Evolutionary conservation across 2,329 filamentous ascomycete genomes (phyloP).

Genomic region (Neofusicoccum laricinum): DNA sequence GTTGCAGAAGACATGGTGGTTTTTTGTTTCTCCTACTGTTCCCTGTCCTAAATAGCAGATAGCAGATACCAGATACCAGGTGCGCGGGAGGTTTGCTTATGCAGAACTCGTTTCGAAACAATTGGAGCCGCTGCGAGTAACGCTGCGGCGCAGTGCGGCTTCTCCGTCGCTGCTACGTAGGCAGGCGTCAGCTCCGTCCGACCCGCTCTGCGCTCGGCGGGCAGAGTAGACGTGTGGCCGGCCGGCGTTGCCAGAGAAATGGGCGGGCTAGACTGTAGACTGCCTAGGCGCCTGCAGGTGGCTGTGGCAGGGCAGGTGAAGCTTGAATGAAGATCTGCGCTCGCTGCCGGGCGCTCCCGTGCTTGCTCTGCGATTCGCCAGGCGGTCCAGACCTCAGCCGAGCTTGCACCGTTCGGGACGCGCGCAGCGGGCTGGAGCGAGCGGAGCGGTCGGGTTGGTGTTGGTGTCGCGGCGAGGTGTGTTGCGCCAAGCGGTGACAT

Average conservation of each 20-base stretch:
- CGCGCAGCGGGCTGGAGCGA: neutral
- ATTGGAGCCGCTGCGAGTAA: neutral
- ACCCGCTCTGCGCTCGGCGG: neutral
- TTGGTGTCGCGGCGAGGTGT: neutral
- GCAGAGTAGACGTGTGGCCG: too few relatives aligned
- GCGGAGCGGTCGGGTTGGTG: neutral
- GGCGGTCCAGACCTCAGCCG: neutral
- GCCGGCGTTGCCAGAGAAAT: neutral
- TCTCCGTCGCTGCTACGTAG: neutral
- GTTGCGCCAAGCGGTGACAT: neutral
- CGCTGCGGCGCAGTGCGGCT: neutral
- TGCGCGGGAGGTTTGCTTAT: neutral
- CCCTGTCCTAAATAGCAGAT: neutral
- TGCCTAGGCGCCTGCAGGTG: neutral
- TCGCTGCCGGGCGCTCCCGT: slow-evolving; percentile 4
- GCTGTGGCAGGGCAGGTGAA: neutral
- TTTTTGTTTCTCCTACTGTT: neutral
- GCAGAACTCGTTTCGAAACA: neutral
- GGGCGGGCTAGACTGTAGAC: neutral
- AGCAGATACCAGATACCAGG: slow-evolving; percentile 2
- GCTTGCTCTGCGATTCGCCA: neutral
- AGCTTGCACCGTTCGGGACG: neutral
- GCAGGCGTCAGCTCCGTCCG: neutral
- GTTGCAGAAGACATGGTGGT: neutral
- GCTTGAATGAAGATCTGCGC: slow-evolving; percentile 7